These are phyloP conservation scores for Acorus gramineus DNA, from an alignment of 106 monocot species.

Conservation along the genomic window DNA sequence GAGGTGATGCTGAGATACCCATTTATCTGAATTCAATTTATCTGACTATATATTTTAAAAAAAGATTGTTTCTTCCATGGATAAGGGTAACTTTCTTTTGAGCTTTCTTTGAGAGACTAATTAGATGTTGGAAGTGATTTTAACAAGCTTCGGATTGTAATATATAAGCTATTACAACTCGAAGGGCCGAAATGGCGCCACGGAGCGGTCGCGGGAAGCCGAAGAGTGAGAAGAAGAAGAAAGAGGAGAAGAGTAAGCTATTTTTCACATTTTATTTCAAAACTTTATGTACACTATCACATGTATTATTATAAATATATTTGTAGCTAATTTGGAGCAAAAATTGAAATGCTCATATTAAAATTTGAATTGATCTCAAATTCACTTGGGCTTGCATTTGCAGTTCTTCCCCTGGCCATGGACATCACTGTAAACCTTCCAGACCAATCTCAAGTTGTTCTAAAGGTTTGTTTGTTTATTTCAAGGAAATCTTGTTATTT, in stretches of 20 bases:
- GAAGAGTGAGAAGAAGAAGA: conserved; percentile 97
- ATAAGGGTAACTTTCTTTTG: too few species aligned
- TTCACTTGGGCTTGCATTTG: neutral
- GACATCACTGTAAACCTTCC: conserved; percentile 85
- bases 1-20: too few species aligned
- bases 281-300: neutral
- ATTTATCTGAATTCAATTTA: too few species aligned
- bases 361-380: neutral
- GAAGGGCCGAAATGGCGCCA: conserved; percentile 49
- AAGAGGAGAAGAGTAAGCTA: conserved; percentile 74
- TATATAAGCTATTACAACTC: too few species aligned
- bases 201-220: conserved; percentile 62
- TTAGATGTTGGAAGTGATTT: too few species aligned
- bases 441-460: conserved; percentile 68
- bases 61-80: too few species aligned
- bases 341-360: too few species aligned
- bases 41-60: too few species aligned
- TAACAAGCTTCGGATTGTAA: too few species aligned
- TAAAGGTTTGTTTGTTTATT: conserved; percentile 48
- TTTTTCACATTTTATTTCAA: neutral
- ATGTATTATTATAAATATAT: too few species aligned
- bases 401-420: conserved; percentile 82
- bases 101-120: too few species aligned
- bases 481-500: neutral
- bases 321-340: too few species aligned